Evolutionary conservation across 352 stramenopile genomes (phyloP), one percentile per base, ranked within the genome.

Genomic region (Phytophthora megakarya): DNA sequence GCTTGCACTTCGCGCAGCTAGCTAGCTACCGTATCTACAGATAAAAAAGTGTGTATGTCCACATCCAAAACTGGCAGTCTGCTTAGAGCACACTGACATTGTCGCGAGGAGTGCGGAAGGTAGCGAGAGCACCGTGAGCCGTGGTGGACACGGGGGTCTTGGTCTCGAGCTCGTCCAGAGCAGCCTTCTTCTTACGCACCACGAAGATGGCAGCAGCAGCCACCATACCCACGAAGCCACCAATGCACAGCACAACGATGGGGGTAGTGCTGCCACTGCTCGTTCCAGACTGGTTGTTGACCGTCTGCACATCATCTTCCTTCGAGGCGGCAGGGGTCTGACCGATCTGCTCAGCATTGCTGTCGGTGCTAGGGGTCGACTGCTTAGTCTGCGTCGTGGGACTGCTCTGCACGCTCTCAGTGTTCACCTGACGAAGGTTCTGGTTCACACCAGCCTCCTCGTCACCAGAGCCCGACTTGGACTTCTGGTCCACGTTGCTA

Each of bases 131-230:
- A 1, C 71, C 57, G 13, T 65, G 49, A 5, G 67, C 64, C 23
- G 56, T 80, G 21, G 61, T 67, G 1, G 67, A 69, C 7, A 48
- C 63, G 13, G 82, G 80, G 1, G 72, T 86, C 75, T 91, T 89
- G 38, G 60, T 67, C 46, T 92, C 80, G 18, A 88, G 55, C 22
- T 74, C 76, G 25, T 92, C 82, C 8, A 92, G 59, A 35, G 61
- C 22, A 32, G 72, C 49, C 75, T 92, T 88, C 73, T 92, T 91
- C 76, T 84, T 80, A 53, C 82, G 81, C 33, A 89, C 54, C 0
- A 78, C 80, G 11, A 91, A 67, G 62, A 91, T 88, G 23, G 71
- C 80, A 0, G 62, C 72, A 5, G 47, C 82, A 9, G 82, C 82
- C 15, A 89, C 72, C 22, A 81, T 67, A 35, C 67, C 78, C 0